phyloP scores from a whole-genome alignment of 2,329 filamentous ascomycete species.

The Verticillium klebahnii region DNA sequence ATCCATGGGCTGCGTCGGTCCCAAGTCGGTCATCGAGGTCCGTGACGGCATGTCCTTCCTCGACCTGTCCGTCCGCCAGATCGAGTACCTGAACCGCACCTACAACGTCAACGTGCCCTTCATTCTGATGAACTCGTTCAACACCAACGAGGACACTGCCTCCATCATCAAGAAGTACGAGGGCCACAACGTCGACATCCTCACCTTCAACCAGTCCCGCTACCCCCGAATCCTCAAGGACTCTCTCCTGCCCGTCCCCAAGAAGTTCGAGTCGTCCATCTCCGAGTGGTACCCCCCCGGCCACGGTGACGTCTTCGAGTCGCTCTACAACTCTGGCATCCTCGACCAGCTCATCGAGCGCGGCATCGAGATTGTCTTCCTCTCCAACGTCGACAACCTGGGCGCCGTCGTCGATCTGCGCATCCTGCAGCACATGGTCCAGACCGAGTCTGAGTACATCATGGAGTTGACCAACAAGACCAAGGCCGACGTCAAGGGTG shows the following conservation, averaged over 20 bases:
- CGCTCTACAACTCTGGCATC: constrained; percentile 97
- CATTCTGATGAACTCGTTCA: constrained; percentile 99
- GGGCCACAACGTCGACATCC: constrained; percentile 98
- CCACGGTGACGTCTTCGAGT: constrained; percentile 99
- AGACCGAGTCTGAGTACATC: constrained; percentile 96
- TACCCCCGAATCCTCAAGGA: constrained; percentile 99
- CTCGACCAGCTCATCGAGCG: constrained; percentile 94
- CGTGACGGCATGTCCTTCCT: constrained; percentile 99
- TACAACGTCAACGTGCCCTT: constrained; percentile 97
- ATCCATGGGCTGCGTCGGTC: constrained; percentile 98
- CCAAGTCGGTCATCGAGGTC: constrained; percentile 99
- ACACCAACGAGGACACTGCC: constrained; percentile 96
- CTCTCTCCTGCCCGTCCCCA: constrained; percentile 92
- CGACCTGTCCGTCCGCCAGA: constrained; percentile 96
- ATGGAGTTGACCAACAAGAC: constrained; percentile 99
- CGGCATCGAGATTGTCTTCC: constrained; percentile 95
- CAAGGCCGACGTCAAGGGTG: constrained; percentile 99
- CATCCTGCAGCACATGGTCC: constrained; percentile 99
- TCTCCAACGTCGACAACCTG: constrained; percentile 98
- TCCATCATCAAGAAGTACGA: constrained; percentile 99
- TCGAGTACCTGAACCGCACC: constrained; percentile 98
- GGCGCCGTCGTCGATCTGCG: constrained; percentile 96
- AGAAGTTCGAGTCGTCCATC: constrained; percentile 80
- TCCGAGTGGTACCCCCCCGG: constrained; percentile 98
- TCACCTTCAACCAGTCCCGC: constrained; percentile 98